phyloP scores from a whole-genome alignment of 2,329 filamentous ascomycete genomes.

The Stagonosporopsis tanaceti region DNA sequence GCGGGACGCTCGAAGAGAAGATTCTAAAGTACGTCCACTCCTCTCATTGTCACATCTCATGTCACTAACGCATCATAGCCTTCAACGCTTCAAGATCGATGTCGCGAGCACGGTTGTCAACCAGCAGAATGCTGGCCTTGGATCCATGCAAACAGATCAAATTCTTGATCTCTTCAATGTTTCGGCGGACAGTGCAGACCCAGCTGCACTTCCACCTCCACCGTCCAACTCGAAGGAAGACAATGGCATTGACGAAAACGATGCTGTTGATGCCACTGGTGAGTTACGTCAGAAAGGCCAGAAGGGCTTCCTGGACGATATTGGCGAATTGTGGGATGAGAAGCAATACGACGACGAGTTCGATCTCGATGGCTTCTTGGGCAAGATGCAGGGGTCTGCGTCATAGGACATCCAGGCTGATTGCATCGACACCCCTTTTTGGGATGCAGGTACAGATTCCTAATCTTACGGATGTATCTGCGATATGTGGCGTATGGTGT shows the following conservation, averaged over 20 bases:
- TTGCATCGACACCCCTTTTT: not conserved
- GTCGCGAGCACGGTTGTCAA: slow-evolving; percentile 98
- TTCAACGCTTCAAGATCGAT: slow-evolving; percentile 99
- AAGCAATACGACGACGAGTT: slow-evolving; percentile 98
- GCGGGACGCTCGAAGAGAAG: slow-evolving; percentile 97
- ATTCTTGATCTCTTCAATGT: slow-evolving; percentile 96
- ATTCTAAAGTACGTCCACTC: slow-evolving; percentile 73
- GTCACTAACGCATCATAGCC: slow-evolving; percentile 58
- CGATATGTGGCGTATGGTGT: not conserved
- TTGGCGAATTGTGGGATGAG: slow-evolving; percentile 97
- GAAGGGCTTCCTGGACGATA: slow-evolving; percentile 93
- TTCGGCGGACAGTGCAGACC: slow-evolving; percentile 57
- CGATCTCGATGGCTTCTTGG: slow-evolving; percentile 92
- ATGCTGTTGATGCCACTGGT: slow-evolving; percentile 80
- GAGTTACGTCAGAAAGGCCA: slow-evolving; percentile 94
- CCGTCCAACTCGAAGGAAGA: slow-evolving; percentile 70
- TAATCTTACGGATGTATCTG: not conserved
- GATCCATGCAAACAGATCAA: slow-evolving; percentile 97
- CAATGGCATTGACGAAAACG: slow-evolving; percentile 82
- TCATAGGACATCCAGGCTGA: not conserved
- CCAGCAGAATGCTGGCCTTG: slow-evolving; percentile 94
- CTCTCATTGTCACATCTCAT: not conserved
- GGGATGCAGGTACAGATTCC: not conserved
- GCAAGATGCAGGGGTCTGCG: slow-evolving; percentile 75
- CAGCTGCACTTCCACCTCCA: slow-evolving; percentile 62